A percentile compares a stretch with the other conserved stretches of the same genome.
phyloP scores from a whole-genome alignment of 352 stramenopile species.

The Phytopythium aichiense region DNA sequence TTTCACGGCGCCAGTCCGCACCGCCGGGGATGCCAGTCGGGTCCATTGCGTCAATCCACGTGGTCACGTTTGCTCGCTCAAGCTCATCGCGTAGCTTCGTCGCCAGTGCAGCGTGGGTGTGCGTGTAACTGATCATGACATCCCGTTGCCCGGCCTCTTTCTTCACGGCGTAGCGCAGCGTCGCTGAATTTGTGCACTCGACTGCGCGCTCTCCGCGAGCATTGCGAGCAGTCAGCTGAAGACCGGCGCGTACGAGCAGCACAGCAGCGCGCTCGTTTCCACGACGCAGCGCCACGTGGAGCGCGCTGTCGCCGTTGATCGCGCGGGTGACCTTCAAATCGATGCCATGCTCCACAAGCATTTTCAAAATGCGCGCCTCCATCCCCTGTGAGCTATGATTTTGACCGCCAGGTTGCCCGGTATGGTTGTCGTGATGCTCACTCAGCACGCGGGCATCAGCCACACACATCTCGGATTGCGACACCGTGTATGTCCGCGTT shows the following conservation, averaged over 20 bases:
- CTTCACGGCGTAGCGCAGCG: conserved; percentile 79
- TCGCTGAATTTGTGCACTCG: conserved; percentile 61
- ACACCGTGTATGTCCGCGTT: neutral
- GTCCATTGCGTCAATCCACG: conserved; percentile 85
- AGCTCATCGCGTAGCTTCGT: conserved; percentile 63
- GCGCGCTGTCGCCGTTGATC: conserved; percentile 63
- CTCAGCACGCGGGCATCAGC: conserved; percentile 17
- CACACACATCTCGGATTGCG: conserved; percentile 9
- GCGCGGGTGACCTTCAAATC: conserved; percentile 52
- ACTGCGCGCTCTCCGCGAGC: conserved; percentile 62
- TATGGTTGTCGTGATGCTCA: conserved; percentile 17
- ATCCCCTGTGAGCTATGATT: conserved; percentile 18
- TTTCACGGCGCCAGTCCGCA: conserved; percentile 78
- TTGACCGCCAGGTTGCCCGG: neutral
- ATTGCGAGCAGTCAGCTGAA: conserved; percentile 64
- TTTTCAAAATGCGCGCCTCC: conserved; percentile 48
- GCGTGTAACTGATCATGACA: conserved; percentile 87
- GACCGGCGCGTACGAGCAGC: conserved; percentile 60
- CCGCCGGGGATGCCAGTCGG: conserved; percentile 77
- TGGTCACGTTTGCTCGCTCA: conserved; percentile 70
- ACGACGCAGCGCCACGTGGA: conserved; percentile 69
- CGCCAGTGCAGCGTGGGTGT: conserved; percentile 65
- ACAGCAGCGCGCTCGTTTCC: conserved; percentile 66
- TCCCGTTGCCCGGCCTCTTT: conserved; percentile 79
- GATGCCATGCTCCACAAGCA: conserved; percentile 42